Base-by-base conservation (phyloP, 441 rosid species). In the Hypseocharis bilobata region DNA sequence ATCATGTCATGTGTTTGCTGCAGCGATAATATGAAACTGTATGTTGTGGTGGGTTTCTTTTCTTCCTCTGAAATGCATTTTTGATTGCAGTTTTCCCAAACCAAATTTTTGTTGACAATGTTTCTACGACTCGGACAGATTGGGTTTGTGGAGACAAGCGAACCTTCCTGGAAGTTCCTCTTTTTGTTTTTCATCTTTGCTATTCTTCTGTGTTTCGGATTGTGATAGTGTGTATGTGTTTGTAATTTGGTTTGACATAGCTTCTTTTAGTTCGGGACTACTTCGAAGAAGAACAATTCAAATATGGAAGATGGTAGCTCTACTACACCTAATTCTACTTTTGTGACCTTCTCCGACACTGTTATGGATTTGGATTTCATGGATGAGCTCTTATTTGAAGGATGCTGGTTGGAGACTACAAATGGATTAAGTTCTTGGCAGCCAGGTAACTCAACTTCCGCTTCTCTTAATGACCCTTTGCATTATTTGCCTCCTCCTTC, bases 281-380 rank as follows among this genome's bases (percentile, higher is more conserved):
- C 23, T 22, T 11, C 26, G 11, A 11, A 23, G 72, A 71, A 67
- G 74, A 64, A 28, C 65, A 55, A 51, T 57, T 38, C 66, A 58
- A 62, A 40, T 66, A 85, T 86, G 96, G 94, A 82, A 56, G 86
- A 78, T 65, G 81, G 81, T 44, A 75, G 60, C 4, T 80, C 76
- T 64, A 66, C 76, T 64, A 66, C 83, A 1, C 85, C 87, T 13
- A 71, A 70, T 72, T 80, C 83, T 70, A 54, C 72, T 30, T 62
- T 74, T 57, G 81, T 77, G 54, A 76, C 65, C 67, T 78, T 84
- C 67, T 65, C 78, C 17, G 86, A 77, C 27, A 64, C 85, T 45
- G 82, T 83, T 70, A 80, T 86, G 89, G 96, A 92, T 80, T 78
- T 90, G 81, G 94, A 88, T 78, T 86, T 86, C 71, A 82, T 92